Base-by-base conservation (phyloP, 495 filamentous ascomycete genomes). In the Aspergillus mulundensis region DNA sequence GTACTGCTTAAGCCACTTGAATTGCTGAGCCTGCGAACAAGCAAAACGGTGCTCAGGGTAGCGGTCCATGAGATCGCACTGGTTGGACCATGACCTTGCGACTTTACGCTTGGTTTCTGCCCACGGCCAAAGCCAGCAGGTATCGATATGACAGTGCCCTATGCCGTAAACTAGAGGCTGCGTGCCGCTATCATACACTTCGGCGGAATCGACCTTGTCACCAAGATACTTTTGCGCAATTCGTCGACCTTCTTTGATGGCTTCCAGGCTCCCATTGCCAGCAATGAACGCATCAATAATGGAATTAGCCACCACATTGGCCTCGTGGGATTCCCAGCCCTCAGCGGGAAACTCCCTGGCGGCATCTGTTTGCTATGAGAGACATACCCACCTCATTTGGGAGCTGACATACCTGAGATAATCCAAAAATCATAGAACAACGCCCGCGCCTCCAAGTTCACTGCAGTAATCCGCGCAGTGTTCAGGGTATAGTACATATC, bases 51-150 rank as follows among this genome's bases (percentile, higher is more conserved):
- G 87, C 70, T 98, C 94, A 0, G 93, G 90, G 59, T 97, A 98
- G 4, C 89, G 83, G 32, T 98, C 94, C 75, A 98, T 87, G 42
- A 98, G 74, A 63, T 93, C 86, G 66, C 91, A 96, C 66, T 98
- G 94, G 66, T 89, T 96, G 2, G 91, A 89, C 93, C 94, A 98
- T 1, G 93, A 97, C 19, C 94, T 84, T 21, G 90, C 94, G 7
- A 97, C 86, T 76, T 98, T 98, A 56, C 94, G 87, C 69, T 96
- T 97, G 0, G 94, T 98, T 77, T 98, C 94, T n/a, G 90, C 94
- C 80, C 88, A 97, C 2, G 94, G 94, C 94, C 94, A 98, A 10
- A 98, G 76, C 94, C 94, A 98, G 71, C 92, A 96, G 23, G 89
- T 92, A 73, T 95, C 94, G 60, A 98, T 98, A 66, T 98, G 94